Conservation (phyloP, 2,329 filamentous ascomycete genomes). For the Fusarium continuum region DNA sequence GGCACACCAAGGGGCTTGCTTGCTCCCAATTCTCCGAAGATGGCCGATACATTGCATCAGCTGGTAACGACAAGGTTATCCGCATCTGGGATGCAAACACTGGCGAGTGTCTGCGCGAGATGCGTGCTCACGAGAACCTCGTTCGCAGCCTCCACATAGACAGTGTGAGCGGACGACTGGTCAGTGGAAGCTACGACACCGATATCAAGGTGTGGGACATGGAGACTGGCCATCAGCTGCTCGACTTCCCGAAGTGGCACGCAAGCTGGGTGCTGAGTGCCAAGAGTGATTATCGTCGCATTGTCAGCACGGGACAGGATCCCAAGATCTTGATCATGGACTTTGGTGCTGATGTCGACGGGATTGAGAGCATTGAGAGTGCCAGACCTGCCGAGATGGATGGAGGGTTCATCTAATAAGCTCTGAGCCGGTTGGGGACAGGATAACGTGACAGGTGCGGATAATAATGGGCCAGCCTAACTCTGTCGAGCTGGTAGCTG, state of each 20-base stretch:
- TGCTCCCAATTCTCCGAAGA: constrained; percentile 97
- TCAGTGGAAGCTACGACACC: constrained; percentile 94
- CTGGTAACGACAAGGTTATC: constrained; percentile 94
- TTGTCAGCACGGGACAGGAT: constrained; percentile 95
- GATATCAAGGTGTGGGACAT: constrained; percentile 96
- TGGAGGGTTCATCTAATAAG: constrained; percentile 44
- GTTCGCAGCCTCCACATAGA: constrained; percentile 94
- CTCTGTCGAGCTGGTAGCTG: constrained; percentile 12
- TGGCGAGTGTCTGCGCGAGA: constrained; percentile 81
- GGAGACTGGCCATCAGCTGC: constrained; percentile 77
- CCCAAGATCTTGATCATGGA: constrained; percentile 93
- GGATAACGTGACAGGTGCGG: neutral
- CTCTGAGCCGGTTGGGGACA: neutral
- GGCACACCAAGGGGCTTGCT: constrained; percentile 91
- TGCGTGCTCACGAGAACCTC: constrained; percentile 83
- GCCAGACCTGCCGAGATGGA: constrained; percentile 20
- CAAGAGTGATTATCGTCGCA: constrained; percentile 93
- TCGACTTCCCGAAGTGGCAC: constrained; percentile 94
- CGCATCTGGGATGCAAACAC: constrained; percentile 96
- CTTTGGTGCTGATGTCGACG: constrained; percentile 73
- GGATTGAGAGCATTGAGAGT: constrained; percentile 68
- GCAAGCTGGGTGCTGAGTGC: constrained; percentile 96
- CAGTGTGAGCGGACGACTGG: constrained; percentile 81
- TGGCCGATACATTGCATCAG: constrained; percentile 90
- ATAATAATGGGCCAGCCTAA: constrained; percentile 15